Base-by-base conservation (phyloP, 768 basidiomycete species). In the Collybia mongolica region DNA sequence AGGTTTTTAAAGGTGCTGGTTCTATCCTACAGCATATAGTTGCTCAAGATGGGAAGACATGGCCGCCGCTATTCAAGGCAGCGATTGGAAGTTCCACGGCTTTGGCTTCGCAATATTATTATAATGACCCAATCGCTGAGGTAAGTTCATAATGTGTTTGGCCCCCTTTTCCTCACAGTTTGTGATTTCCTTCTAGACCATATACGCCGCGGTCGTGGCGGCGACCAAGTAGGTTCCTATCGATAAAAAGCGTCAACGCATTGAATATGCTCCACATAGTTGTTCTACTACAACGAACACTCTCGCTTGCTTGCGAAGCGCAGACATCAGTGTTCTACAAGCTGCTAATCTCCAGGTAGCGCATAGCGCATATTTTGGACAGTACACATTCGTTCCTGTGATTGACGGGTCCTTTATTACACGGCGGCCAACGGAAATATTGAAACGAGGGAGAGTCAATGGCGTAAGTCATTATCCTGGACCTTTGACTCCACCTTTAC, bases 331-430 rank as follows among this genome's bases (percentile, higher is more conserved):
- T 7, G 24, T 26, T 26, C 24, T 26, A 26, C 24, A 26, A 37
- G 49, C 44, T 24, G 46, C 55, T n/a, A 68, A 68, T 55, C 55
- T 43, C 12, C 44, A 60, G 2, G 54, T 69, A 37, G 55, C 51
- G 17, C 12, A 23, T 1, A 23, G 28, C 2, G 64, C 54, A 5
- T 62, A 67, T 44, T 60, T 59, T 44, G 63, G 66, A 1, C 65
- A 64, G 1, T 66, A 53, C 20, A 39, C 46, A 22, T 63, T 65
- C 28, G 60, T 65, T 22, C 70, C 70, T 2, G 69, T 71, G 26
- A 59, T 71, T 6, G 70, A 71, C 38, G 68, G 65, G 9, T 46
- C 57, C 1, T 58, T 69, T 38, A 67, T 71, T 22, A 44, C 59
- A 7, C 64, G 65, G 42, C 58, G 58, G 2, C 68, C 69, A 1